Base-by-base conservation (phyloP, 805 yeast genomes). In the Candida namnaoensis region DNA sequence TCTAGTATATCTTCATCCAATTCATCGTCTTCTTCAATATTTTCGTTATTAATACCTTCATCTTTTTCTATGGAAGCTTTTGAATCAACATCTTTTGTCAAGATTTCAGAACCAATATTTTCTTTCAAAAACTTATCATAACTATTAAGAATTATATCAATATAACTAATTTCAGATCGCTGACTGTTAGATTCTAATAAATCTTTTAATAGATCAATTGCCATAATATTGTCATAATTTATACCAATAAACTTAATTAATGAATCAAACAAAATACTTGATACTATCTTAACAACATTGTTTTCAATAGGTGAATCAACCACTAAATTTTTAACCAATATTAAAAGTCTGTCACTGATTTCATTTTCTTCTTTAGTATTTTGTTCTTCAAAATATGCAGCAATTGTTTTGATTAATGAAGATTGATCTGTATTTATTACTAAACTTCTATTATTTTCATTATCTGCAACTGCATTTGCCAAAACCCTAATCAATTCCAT, bases 401-500 rank as follows among this genome's bases (percentile, higher is more conserved):
- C 40, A 14, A 52, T 40, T 1, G 37, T 12, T 8, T 6, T 30
- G n/a, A 30, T 30, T 30, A 30, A 12, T 13, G n/a, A 11, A 8
- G 33, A 12, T 11, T 9, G n/a, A 30, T 13, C 32, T 3, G 38
- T 19, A 33, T 45, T 36, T 8, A 42, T 23, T 5, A 40, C 40
- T 5, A 32, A 25, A 7, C 36, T 34, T 42, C 60, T 44, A 40
- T 56, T 56, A 5, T 9, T 27, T 12, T 47, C 51, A 33, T 44
- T 47, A 46, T 56, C 60, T 23, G 58, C 61, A 24, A 56, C 48
- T 2, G 50, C 49, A 38, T 56, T 56, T 11, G 52, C 52, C 32
- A 55, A 30, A 3, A 54, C 60, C 24, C 57, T 44, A 14, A 54
- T 15, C 25, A 48, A 10, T 25, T 54, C 57, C 44, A 50, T 11